phyloP scores from a whole-genome alignment of 148 eudicot genomes.

The Spergularia bocconei region DNA sequence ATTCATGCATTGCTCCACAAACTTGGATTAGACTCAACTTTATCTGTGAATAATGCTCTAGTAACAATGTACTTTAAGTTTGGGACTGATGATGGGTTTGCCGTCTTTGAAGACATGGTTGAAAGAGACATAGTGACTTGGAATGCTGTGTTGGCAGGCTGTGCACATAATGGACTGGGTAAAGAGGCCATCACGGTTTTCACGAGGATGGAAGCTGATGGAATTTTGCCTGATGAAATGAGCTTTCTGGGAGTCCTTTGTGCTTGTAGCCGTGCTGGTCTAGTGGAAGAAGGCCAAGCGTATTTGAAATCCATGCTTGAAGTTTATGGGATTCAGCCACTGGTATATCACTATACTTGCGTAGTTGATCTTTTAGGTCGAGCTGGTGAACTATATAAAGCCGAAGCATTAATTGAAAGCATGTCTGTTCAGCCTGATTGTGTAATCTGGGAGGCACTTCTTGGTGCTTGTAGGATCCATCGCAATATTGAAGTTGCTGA shows the following conservation, averaged over 20 bases:
- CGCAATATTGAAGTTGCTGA: slow-evolving; percentile 31
- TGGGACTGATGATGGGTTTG: slow-evolving; percentile 36
- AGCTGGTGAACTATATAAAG: slow-evolving; percentile 34
- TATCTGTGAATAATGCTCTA: slow-evolving; percentile 38
- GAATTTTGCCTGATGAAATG: slow-evolving; percentile 35
- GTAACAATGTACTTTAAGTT: slow-evolving; percentile 45
- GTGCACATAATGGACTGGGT: slow-evolving; percentile 44
- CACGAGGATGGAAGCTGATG: slow-evolving; percentile 32
- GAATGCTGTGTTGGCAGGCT: slow-evolving; percentile 49
- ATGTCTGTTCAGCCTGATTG: slow-evolving; percentile 39
- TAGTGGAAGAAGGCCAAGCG: slow-evolving; percentile 27
- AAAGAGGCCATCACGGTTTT: slow-evolving; percentile 32
- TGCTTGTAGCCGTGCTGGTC: slow-evolving; percentile 47
- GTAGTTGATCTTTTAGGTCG: slow-evolving; percentile 47
- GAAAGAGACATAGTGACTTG: slow-evolving; percentile 38
- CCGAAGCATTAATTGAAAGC: slow-evolving; percentile 38
- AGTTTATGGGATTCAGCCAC: slow-evolving; percentile 31
- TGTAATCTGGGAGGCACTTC: slow-evolving; percentile 43
- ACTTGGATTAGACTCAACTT: slow-evolving; percentile 34
- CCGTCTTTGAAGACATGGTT: slow-evolving; percentile 35
- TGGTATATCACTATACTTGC: slow-evolving; percentile 43
- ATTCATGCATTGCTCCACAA: slow-evolving; percentile 41
- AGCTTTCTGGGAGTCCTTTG: slow-evolving; percentile 46
- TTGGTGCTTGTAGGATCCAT: slow-evolving; percentile 42
- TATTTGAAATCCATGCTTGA: slow-evolving; percentile 31